Conservation (phyloP, 2,329 filamentous ascomycete species). For the Apiospora koreana region DNA sequence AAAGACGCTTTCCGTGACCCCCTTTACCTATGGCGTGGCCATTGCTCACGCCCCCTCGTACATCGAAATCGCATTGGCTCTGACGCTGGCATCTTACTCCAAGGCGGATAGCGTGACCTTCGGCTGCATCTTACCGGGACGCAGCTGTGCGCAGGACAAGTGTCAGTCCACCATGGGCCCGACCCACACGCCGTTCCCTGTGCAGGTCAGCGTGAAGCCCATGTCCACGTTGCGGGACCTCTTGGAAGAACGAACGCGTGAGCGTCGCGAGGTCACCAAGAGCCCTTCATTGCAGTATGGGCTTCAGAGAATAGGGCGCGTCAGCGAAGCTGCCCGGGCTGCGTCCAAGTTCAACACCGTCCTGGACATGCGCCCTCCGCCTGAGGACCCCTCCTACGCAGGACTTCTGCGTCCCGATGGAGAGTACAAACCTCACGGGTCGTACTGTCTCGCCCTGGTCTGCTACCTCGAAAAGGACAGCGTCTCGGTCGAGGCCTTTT, state of each 20-base stretch:
- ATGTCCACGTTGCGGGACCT: slow-evolving; percentile 27
- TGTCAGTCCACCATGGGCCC: slow-evolving; percentile 22
- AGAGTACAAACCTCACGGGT: neutral
- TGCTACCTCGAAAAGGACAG: slow-evolving; percentile 10
- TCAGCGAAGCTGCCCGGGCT: neutral
- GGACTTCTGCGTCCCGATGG: neutral
- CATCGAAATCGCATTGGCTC: slow-evolving; percentile 20
- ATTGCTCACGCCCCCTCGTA: slow-evolving; percentile 15
- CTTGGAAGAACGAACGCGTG: slow-evolving; percentile 13
- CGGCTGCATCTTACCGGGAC: slow-evolving; percentile 28
- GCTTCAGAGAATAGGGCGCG: slow-evolving; percentile 6
- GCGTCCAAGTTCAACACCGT: slow-evolving; percentile 31
- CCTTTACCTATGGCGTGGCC: neutral
- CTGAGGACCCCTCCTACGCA: neutral
- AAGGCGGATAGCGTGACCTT: slow-evolving; percentile 17
- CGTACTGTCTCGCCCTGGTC: slow-evolving; percentile 9
- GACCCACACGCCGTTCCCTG: slow-evolving; percentile 43
- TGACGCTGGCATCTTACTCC: slow-evolving; percentile 17
- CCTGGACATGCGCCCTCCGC: slow-evolving; percentile 34
- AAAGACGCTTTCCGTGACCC: neutral
- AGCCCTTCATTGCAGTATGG: slow-evolving; percentile 47
- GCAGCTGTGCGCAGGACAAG: slow-evolving; percentile 20
- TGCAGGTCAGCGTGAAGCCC: slow-evolving; percentile 31
- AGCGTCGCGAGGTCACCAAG: slow-evolving; percentile 22
- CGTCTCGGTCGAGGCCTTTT: neutral